Conservation (phyloP, 495 filamentous ascomycete genomes). For the Filosporella fistucella region DNA sequence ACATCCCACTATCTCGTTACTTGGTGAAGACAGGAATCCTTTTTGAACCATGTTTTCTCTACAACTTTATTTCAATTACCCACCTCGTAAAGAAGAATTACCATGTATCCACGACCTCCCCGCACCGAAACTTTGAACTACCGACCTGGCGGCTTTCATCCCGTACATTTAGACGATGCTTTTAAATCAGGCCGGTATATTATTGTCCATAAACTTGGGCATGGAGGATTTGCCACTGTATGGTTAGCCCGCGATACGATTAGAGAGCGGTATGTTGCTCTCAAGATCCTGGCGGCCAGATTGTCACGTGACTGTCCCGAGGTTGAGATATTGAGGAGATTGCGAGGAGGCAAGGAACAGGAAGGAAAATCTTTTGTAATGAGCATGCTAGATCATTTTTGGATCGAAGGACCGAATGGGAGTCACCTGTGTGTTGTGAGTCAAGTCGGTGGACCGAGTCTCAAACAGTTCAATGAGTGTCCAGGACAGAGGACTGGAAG, state of each 20-base stretch:
- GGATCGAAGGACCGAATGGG: conserved; percentile 34
- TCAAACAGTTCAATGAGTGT: conserved; percentile 11
- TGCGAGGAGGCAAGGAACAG: neutral
- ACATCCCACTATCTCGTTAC: no score
- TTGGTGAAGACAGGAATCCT: no score
- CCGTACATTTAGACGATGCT: conserved; percentile 31
- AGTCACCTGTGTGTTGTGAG: conserved; percentile 31
- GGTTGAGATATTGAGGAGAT: conserved; percentile 1
- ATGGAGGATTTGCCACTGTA: conserved; percentile 38
- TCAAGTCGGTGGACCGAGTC: conserved; percentile 14
- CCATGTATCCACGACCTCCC: neutral
- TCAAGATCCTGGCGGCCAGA: conserved; percentile 9
- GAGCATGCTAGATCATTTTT: conserved; percentile 28
- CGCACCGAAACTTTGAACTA: conserved; percentile 32
- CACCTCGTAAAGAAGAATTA: no score
- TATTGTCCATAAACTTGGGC: conserved; percentile 38
- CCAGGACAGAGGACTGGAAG: conserved; percentile 4
- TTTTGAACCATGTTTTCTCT: neutral
- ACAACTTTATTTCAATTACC: neutral
- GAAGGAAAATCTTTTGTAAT: conserved; percentile 3
- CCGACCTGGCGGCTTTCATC: conserved; percentile 37
- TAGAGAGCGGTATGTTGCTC: conserved; percentile 21
- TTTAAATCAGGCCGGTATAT: conserved; percentile 30
- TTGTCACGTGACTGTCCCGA: conserved; percentile 4
- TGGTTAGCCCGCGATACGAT: conserved; percentile 36